Conservation (phyloP, 768 basidiomycete species). For the Kondoa subrosea region DNA sequence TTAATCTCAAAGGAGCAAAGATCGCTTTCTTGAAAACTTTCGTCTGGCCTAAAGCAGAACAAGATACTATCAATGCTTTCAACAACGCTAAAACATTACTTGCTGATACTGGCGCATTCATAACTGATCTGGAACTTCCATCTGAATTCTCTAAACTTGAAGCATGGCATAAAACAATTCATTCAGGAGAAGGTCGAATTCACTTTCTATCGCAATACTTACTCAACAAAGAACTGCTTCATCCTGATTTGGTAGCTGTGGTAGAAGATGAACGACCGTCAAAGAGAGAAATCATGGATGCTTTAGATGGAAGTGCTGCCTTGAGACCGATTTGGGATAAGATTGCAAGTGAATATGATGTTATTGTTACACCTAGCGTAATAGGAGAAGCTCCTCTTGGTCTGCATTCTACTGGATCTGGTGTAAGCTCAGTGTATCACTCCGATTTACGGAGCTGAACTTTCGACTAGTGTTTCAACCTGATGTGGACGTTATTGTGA, state of each 20-base stretch:
- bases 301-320: conserved; percentile 27
- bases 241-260: conserved; percentile 19
- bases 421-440: neutral
- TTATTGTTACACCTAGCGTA: conserved; percentile 28
- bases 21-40: conserved; percentile 29
- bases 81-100: conserved; percentile 25
- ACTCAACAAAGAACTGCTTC: conserved; percentile 17
- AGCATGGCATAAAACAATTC: neutral
- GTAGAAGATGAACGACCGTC: conserved; percentile 26
- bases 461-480: neutral
- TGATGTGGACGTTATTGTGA: neutral
- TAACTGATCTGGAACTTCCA: conserved; percentile 29
- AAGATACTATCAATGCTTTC: conserved; percentile 21
- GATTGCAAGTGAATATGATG: conserved; percentile 28
- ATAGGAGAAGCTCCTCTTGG: conserved; percentile 27
- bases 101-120: conserved; percentile 24
- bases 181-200: conserved; percentile 25
- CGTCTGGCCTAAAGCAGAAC: conserved; percentile 18
- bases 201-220: conserved; percentile 29
- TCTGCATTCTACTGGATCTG: conserved; percentile 23
- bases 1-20: conserved; percentile 21
- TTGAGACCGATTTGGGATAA: conserved; percentile 28
- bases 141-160: conserved; percentile 22
- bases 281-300: conserved; percentile 22
- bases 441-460: neutral